Evolutionary conservation across 352 stramenopile genomes (phyloP).

Genomic region (Phytophthora syringae): DNA sequence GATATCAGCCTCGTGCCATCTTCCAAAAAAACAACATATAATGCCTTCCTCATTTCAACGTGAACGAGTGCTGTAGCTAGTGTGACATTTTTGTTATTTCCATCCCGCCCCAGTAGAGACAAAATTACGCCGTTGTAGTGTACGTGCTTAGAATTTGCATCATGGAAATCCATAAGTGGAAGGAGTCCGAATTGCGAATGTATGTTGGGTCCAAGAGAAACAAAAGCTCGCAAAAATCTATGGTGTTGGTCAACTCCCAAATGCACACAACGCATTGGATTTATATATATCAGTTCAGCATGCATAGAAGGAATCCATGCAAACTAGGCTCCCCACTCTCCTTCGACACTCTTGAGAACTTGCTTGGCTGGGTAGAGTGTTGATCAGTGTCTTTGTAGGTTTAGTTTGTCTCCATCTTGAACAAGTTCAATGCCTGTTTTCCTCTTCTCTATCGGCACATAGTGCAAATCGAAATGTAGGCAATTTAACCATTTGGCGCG

Average conservation of each 20-base stretch:
- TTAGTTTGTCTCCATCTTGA: conserved; percentile 1
- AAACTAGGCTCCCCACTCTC: conserved; percentile 6
- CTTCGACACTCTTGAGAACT: not conserved
- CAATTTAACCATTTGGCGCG: not conserved
- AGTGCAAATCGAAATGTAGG: conserved; percentile 6
- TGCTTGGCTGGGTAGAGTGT: conserved; percentile 20
- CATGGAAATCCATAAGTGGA: conserved; percentile 12
- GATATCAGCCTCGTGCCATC: not conserved
- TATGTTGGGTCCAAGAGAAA: conserved; percentile 7
- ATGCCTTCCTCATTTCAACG: conserved; percentile 1
- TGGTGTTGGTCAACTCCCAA: conserved; percentile 12
- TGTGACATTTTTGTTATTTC: conserved; percentile 5
- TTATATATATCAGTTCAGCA: not conserved
- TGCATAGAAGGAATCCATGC: conserved; percentile 1
- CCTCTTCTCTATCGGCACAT: not conserved
- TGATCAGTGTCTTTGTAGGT: not conserved
- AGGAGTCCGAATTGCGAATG: not conserved
- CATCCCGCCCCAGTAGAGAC: not conserved
- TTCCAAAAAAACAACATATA: conserved; percentile 8
- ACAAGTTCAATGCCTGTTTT: not conserved
- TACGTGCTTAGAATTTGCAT: conserved; percentile 13
- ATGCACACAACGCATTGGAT: not conserved
- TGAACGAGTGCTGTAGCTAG: conserved; percentile 2
- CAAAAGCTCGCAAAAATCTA: conserved; percentile 11
- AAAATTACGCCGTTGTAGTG: conserved; percentile 23